Base-by-base conservation (phyloP, 2,329 filamentous ascomycete species). In the Penicillium italicum region DNA sequence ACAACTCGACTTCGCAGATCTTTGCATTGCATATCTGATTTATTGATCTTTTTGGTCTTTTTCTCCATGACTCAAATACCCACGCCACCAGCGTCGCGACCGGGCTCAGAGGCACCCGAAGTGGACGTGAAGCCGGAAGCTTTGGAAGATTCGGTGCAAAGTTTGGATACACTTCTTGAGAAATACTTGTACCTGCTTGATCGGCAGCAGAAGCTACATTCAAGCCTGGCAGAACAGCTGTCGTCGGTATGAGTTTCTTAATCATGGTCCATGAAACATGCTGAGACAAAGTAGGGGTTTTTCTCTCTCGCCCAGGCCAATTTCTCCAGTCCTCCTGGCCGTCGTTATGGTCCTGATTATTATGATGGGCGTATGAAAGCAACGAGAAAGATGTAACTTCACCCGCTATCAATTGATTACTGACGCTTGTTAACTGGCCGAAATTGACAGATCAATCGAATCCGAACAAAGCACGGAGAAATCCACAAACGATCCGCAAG, bases 331-430 rank as follows among this genome's bases (percentile, higher is more conserved):
- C 69, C 75, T 3, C 73, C 76, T 16, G 75, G 75, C 16, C 72
- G 76, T 52, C 67, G 74, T 47, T 78, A 77, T 68, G 78, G 79
- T 14, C 69, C 75, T 34, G 78, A 80, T 50, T 79, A 76, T 59
- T 81, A 79, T 56, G 79, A 81, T 65, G 74, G 76, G 43, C 69
- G 79, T 31, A 80, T 80, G 79, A 78, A 79, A 62, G 77, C 78
- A 16, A 72, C 67, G 22, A 68, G 69, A 55, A 74, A 63, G 55
- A 69, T 77, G 76, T 77, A 67, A 49, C 37, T 20, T 30, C 20
- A 45, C 14, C 37, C 31, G 8, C 16, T 52, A 8, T 12, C 3
- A 6, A 6, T 41, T 43, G 22, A 24, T n/a, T n/a, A 34, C 8
- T 33, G 11, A 4, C 47, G 7, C 24, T 44, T 24, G 20, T 44